phyloP scores from a whole-genome alignment of 345 rosid species.

The Sonneratia caseolaris region DNA sequence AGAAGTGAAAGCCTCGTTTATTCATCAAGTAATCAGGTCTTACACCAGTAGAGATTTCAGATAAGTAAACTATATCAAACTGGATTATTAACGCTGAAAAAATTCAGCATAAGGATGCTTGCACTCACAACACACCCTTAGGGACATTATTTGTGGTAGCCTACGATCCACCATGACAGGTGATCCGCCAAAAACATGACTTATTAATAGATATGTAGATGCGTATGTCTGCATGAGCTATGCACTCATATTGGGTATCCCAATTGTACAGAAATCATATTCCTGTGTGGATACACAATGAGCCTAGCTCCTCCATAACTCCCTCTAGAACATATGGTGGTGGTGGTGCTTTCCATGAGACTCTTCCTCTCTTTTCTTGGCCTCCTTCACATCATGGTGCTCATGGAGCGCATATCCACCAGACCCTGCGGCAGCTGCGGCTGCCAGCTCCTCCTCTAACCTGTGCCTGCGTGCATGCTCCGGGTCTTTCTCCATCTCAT shows the following conservation, averaged over 20 bases:
- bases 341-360: constrained; percentile 10
- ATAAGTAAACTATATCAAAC: not conserved
- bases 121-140: not conserved
- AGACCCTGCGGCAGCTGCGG: not conserved
- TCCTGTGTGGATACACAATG: not conserved
- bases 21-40: not conserved
- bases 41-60: not conserved
- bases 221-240: too few species aligned
- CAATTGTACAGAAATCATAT: not conserved
- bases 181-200: too few species aligned
- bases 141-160: too few species aligned
- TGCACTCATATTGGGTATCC: too few species aligned
- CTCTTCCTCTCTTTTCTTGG: constrained; percentile 10
- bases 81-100: not conserved
- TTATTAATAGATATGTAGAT: too few species aligned
- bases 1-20: not conserved
- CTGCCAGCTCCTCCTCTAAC: constrained; percentile 12
- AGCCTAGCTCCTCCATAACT: too few species aligned
- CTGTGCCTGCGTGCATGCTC: constrained; percentile 11
- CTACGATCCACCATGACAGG: too few species aligned
- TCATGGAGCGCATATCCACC: constrained; percentile 12
- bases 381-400: constrained; percentile 11
- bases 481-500: constrained; percentile 9
- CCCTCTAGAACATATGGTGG: constrained; percentile 9
- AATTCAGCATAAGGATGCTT: not conserved